phyloP scores from a whole-genome alignment of 148 eudicot genomes.

The Beta vulgaris region DNA sequence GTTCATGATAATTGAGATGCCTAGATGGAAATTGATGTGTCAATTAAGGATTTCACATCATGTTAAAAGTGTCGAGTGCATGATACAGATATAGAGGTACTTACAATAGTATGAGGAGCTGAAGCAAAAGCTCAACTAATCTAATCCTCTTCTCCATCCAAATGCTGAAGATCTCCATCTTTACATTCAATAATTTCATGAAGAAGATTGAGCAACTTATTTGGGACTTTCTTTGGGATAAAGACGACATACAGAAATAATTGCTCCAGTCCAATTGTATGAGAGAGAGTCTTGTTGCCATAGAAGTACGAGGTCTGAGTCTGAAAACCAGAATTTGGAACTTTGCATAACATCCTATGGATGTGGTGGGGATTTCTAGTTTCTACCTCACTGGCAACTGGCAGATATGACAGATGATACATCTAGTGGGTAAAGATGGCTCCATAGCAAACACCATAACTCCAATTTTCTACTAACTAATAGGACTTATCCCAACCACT shows the following conservation, averaged over 20 bases:
- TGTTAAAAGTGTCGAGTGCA: too few relatives aligned
- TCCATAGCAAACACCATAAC: neutral
- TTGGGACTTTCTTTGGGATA: neutral
- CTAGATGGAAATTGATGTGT: too few relatives aligned
- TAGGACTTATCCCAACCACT: neutral
- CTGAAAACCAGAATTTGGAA: neutral
- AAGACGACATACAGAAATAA: neutral
- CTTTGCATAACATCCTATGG: neutral
- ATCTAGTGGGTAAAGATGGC: neutral
- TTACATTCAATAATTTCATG: too few relatives aligned
- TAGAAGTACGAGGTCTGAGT: neutral
- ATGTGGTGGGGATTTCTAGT: neutral
- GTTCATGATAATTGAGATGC: too few relatives aligned
- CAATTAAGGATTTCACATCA: too few relatives aligned
- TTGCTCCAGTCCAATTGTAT: neutral
- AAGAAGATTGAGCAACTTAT: neutral
- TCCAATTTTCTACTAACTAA: neutral
- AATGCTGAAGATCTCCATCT: too few relatives aligned
- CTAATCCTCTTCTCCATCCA: too few relatives aligned
- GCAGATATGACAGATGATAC: neutral
- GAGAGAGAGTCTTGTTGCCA: neutral
- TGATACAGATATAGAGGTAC: too few relatives aligned
- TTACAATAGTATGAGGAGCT: too few relatives aligned
- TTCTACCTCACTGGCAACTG: neutral
- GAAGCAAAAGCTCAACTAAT: too few relatives aligned